A percentile compares a stretch with the other conserved stretches of the same genome.
Conservation (phyloP, 2,329 filamentous ascomycete species). For the Cladosporium sp. region DNA sequence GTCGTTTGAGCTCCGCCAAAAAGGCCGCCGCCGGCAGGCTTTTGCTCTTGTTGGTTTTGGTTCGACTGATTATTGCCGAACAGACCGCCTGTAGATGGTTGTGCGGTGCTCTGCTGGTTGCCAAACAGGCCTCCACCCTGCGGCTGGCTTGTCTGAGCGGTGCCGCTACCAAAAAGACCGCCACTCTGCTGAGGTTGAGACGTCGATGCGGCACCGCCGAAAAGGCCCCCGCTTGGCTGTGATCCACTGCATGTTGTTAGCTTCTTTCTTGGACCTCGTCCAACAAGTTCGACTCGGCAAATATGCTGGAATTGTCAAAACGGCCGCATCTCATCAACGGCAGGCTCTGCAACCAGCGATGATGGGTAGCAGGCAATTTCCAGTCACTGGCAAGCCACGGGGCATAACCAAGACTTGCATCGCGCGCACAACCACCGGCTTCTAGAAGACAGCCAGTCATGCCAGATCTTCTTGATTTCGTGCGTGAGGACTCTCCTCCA, state of each 20-base stretch:
- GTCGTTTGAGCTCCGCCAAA: conserved; percentile 12
- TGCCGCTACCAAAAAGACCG: conserved; percentile 24
- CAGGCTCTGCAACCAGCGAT: background rate
- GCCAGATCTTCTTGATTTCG: background rate
- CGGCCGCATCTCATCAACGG: too few species aligned
- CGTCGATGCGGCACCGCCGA: conserved; percentile 20
- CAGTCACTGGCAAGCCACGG: conserved; percentile 23
- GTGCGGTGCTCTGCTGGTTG: conserved; percentile 7
- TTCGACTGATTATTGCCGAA: conserved; percentile 31
- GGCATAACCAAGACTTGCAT: conserved; percentile 13
- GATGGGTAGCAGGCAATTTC: background rate
- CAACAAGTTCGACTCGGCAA: background rate
- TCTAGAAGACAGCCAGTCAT: background rate
- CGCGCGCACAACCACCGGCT: background rate
- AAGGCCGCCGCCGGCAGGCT: conserved; percentile 12
- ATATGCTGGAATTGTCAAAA: background rate
- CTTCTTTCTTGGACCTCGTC: conserved; percentile 5
- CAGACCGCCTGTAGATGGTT: conserved; percentile 21
- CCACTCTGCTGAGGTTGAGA: conserved; percentile 23
- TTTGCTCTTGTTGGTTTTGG: conserved; percentile 26
- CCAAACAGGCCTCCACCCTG: conserved; percentile 23
- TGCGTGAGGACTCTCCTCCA: too few species aligned
- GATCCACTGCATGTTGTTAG: conserved; percentile 11
- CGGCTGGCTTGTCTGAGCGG: background rate
- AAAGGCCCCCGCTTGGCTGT: conserved; percentile 18